Evolutionary conservation across 2,329 filamentous ascomycete genomes (phyloP).

Genomic region (Phoma sp.): DNA sequence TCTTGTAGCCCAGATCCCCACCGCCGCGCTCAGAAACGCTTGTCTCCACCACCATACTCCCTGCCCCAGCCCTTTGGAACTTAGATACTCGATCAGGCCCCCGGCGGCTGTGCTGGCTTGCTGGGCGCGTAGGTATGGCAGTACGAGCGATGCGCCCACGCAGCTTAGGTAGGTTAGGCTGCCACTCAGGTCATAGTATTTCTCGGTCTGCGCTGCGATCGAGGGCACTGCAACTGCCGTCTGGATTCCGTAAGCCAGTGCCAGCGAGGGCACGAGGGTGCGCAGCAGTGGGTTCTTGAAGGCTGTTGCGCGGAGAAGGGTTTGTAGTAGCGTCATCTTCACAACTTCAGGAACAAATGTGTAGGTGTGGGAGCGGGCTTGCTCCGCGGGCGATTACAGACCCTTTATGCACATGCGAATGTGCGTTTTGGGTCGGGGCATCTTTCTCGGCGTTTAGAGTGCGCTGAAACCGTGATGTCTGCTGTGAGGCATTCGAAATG

Average conservation of each 20-base stretch:
- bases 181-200: slow-evolving; percentile 72
- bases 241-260: slow-evolving; percentile 68
- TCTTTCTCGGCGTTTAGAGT: background rate
- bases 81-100: slow-evolving; percentile 39
- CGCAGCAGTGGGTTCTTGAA: slow-evolving; percentile 68
- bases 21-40: slow-evolving; percentile 59
- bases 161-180: slow-evolving; percentile 70
- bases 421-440: slow-evolving; percentile 2
- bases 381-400: slow-evolving; percentile 2
- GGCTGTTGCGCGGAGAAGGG: slow-evolving; percentile 65
- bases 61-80: slow-evolving; percentile 32
- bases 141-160: slow-evolving; percentile 65
- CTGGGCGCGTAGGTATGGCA: slow-evolving; percentile 64
- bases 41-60: slow-evolving; percentile 65
- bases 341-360: background rate
- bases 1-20: slow-evolving; percentile 67
- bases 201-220: slow-evolving; percentile 64
- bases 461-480: slow-evolving; percentile 21
- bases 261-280: slow-evolving; percentile 66
- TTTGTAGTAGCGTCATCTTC: slow-evolving; percentile 48
- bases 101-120: slow-evolving; percentile 54
- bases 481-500: slow-evolving; percentile 25
- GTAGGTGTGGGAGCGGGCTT: background rate
- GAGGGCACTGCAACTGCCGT: slow-evolving; percentile 67
- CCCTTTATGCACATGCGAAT: background rate